Evolutionary conservation across 2,329 filamentous ascomycete genomes (phyloP).

Genomic region (Ascochyta viciae-villosae): DNA sequence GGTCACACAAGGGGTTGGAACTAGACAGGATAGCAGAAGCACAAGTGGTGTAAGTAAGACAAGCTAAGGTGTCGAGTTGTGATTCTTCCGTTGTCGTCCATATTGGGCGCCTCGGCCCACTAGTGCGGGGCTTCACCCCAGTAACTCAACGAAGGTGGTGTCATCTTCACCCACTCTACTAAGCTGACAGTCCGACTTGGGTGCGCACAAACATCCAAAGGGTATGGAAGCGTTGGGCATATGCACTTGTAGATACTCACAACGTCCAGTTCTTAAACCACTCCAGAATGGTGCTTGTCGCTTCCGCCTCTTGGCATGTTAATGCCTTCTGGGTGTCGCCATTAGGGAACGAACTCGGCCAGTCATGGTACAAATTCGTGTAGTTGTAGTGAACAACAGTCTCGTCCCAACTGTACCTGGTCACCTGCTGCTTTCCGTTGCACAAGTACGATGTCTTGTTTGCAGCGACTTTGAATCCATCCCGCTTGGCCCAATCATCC

Average conservation of each 20-base stretch:
- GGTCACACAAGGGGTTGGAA: no score
- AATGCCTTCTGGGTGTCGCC: conserved; percentile 32
- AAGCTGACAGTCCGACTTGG: background rate
- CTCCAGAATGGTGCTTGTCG: conserved; percentile 41
- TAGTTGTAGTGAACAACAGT: conserved; percentile 51
- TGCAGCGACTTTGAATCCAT: conserved; percentile 36
- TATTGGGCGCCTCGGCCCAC: conserved; percentile 5
- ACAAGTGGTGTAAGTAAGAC: background rate
- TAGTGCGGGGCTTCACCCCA: conserved; percentile 7
- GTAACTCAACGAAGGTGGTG: background rate
- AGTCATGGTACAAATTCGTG: conserved; percentile 50
- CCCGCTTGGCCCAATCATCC: conserved; percentile 48
- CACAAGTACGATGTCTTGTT: conserved; percentile 42
- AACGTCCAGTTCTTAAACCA: conserved; percentile 42
- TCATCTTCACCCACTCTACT: background rate
- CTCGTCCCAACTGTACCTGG: conserved; percentile 37
- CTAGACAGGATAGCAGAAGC: background rate
- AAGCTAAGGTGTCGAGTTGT: background rate
- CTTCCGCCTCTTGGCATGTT: conserved; percentile 41
- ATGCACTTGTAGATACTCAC: background rate
- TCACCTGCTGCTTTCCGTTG: conserved; percentile 37
- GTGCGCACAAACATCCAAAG: no score
- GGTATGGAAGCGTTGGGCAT: no score
- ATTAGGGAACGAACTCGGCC: conserved; percentile 47
- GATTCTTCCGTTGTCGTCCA: background rate